These are phyloP conservation scores for Podila clonocystis DNA, from an alignment of 192 early-diverging fungal genomes.

Conservation along the genomic window DNA sequence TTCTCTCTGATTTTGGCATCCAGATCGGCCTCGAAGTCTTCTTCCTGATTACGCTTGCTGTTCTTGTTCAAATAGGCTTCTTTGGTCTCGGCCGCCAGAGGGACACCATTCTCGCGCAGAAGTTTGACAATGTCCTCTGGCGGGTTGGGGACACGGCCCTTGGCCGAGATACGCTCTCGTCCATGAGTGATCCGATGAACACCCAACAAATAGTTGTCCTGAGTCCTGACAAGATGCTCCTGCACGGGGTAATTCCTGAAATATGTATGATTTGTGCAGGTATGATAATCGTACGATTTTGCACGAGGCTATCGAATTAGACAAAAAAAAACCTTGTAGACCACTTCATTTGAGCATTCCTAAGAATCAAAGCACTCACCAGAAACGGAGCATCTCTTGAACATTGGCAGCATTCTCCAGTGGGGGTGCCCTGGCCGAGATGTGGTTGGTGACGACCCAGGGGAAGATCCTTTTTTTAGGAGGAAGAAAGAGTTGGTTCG, in stretches of 20 bases:
- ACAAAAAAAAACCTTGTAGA: neutral
- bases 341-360: neutral
- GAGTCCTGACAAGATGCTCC: conserved; percentile 85
- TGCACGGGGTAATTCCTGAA: conserved; percentile 84
- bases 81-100: conserved; percentile 48
- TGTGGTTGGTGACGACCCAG: conserved; percentile 33
- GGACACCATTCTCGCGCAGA: conserved; percentile 41
- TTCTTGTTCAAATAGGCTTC: conserved; percentile 7
- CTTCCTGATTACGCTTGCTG: conserved; percentile 25
- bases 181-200: conserved; percentile 80
- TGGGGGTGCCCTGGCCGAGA: conserved; percentile 34
- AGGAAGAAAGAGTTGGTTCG: too few species aligned
- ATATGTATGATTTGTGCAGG: neutral
- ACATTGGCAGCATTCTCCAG: conserved; percentile 47
- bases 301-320: neutral
- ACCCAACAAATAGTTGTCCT: conserved; percentile 87
- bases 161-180: conserved; percentile 13
- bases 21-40: conserved; percentile 39
- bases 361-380: conserved; percentile 22
- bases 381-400: conserved; percentile 55
- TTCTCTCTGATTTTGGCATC: conserved; percentile 2
- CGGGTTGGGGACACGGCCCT: conserved; percentile 11
- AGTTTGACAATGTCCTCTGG: conserved; percentile 36
- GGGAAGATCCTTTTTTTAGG: conserved; percentile 29
- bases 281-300: neutral